These are phyloP conservation scores for Verticillium dahliae DNA, from an alignment of 2,329 filamentous ascomycete genomes.

Conservation along the genomic window DNA sequence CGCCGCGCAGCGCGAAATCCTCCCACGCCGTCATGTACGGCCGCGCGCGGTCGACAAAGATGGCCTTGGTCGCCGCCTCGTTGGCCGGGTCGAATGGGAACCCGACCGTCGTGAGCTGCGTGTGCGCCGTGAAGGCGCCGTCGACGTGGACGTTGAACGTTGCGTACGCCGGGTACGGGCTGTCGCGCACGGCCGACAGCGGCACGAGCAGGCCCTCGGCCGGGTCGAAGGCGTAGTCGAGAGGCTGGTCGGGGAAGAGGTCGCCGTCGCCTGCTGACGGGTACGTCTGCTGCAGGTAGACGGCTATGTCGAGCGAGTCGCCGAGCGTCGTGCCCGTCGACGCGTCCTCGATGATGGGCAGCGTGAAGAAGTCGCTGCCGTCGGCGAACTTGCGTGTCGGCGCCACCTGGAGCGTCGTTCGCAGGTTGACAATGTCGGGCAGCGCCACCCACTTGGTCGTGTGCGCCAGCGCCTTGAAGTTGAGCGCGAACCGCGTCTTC, in stretches of 20 bases:
- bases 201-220: slow-evolving; percentile 20
- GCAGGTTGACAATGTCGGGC: slow-evolving; percentile 42
- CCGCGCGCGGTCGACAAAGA: slow-evolving; percentile 41
- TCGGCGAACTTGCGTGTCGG: slow-evolving; percentile 48
- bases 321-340: slow-evolving; percentile 36
- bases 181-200: slow-evolving; percentile 23
- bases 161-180: slow-evolving; percentile 27
- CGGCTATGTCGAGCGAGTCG: slow-evolving; percentile 61
- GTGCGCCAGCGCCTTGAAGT: slow-evolving; percentile 31
- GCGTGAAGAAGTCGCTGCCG: slow-evolving; percentile 51
- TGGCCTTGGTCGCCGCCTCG: slow-evolving; percentile 34
- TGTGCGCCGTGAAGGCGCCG: slow-evolving; percentile 41
- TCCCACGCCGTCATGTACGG: slow-evolving; percentile 31
- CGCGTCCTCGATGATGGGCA: slow-evolving; percentile 49
- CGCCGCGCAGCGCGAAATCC: slow-evolving; percentile 28
- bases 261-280: slow-evolving; percentile 34
- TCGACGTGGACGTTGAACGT: slow-evolving; percentile 51
- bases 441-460: slow-evolving; percentile 42
- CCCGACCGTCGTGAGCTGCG: slow-evolving; percentile 27
- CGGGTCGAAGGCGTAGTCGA: slow-evolving; percentile 30
- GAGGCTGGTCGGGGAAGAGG: slow-evolving; percentile 38
- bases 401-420: slow-evolving; percentile 35
- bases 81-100: slow-evolving; percentile 46
- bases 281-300: slow-evolving; percentile 48
- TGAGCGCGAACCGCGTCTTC: slow-evolving; percentile 30